Conservation (phyloP, 1,139 yeast genomes). For the Arxiozyma slooffiae region DNA sequence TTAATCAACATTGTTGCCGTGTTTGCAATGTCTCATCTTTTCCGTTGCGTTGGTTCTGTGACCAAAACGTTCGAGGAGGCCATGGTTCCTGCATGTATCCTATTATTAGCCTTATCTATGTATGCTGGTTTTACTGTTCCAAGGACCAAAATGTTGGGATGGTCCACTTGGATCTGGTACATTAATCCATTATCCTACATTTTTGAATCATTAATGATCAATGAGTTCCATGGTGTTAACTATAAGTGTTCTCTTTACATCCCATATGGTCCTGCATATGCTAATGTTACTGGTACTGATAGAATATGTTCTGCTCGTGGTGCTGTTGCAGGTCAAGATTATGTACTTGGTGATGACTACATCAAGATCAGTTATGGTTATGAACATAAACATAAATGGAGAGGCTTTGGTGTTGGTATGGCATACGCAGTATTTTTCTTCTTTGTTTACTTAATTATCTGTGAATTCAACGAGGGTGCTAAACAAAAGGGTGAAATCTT, state of each 20-base stretch:
- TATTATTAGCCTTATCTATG: constrained; percentile 50
- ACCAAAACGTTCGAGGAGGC: constrained; percentile 55
- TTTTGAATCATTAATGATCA: constrained; percentile 59
- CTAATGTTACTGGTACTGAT: constrained; percentile 32
- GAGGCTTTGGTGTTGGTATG: constrained; percentile 63
- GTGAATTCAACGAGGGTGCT: constrained; percentile 63
- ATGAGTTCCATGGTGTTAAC: constrained; percentile 35
- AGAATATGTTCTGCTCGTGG: constrained; percentile 58
- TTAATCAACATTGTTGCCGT: constrained; percentile 47
- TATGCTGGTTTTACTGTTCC: constrained; percentile 72
- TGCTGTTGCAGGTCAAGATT: constrained; percentile 44
- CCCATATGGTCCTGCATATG: constrained; percentile 45
- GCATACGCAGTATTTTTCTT: constrained; percentile 31
- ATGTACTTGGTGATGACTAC: constrained; percentile 53
- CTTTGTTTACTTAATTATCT: constrained; percentile 37
- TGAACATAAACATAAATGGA: constrained; percentile 59
- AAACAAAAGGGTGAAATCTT: constrained; percentile 78
- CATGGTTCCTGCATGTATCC: constrained; percentile 63
- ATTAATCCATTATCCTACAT: constrained; percentile 61
- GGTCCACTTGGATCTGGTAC: constrained; percentile 76
- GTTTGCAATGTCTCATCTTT: constrained; percentile 59
- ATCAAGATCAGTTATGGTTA: constrained; percentile 48
- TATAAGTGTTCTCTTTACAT: constrained; percentile 39
- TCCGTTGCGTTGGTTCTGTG: constrained; percentile 60
- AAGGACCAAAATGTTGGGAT: constrained; percentile 55